Percentiles rank a stretch among this genome's conserved stretches.
These are phyloP conservation scores for Amoebophrya sp. DNA, from an alignment of 169 alveolate species.

Conservation along the genomic window DNA sequence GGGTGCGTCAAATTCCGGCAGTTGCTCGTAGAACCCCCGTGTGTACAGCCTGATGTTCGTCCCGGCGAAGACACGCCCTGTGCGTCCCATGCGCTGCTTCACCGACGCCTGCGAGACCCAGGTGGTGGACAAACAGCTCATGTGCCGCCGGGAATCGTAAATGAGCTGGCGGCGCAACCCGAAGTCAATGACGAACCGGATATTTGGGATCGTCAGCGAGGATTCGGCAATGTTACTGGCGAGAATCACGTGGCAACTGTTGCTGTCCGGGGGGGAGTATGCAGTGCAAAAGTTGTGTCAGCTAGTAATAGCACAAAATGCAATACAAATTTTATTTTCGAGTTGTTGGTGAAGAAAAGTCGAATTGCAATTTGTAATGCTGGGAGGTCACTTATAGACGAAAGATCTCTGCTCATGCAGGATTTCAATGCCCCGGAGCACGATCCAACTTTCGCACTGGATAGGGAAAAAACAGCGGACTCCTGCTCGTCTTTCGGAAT, in stretches of 20 bases:
- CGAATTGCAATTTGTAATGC: too few relatives aligned
- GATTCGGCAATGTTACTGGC: slow-evolving; percentile 89
- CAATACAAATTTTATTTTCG: too few relatives aligned
- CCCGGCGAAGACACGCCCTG: slow-evolving; percentile 56
- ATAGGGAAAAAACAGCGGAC: slow-evolving; percentile 45
- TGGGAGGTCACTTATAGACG: too few relatives aligned
- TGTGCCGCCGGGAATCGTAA: slow-evolving; percentile 50
- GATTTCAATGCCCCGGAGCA: neutral
- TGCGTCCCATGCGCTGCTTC: slow-evolving; percentile 51
- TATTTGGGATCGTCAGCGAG: slow-evolving; percentile 80
- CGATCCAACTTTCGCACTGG: slow-evolving; percentile 34
- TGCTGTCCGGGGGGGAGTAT: slow-evolving; percentile 25
- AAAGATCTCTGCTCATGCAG: neutral
- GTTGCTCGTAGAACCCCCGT: slow-evolving; percentile 44
- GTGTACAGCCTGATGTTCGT: slow-evolving; percentile 52
- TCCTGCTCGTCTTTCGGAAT: slow-evolving; percentile 51
- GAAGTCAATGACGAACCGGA: slow-evolving; percentile 76
- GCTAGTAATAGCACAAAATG: too few relatives aligned
- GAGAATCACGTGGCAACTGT: slow-evolving; percentile 54
- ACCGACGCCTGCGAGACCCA: slow-evolving; percentile 51
- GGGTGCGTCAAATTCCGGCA: slow-evolving; percentile 53
- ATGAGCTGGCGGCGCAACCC: slow-evolving; percentile 53
- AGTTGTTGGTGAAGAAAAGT: too few relatives aligned
- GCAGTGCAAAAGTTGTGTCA: too few relatives aligned
- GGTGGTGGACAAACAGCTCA: slow-evolving; percentile 44